Base-by-base conservation (phyloP, 1,284 basidiomycete species). In the Pseudozyma pruni region DNA sequence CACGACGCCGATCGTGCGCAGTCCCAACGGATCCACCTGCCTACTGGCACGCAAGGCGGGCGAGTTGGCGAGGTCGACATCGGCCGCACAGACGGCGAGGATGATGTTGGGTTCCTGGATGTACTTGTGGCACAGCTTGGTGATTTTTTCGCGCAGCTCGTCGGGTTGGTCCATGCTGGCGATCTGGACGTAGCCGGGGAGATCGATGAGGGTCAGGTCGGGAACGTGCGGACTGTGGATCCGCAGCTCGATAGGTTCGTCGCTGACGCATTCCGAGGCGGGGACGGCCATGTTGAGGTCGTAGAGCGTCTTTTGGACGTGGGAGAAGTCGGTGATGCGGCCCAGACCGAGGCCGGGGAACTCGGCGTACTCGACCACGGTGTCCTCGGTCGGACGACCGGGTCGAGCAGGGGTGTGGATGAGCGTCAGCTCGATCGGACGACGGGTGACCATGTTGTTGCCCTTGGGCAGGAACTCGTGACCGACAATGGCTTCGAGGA, bases 381-480 rank as follows among this genome's bases (percentile, higher is more conserved):
- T 84, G 4, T 90, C 87, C n/a, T 85, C 83, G 8, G 84, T 80
- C 4, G 84, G 74, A 1, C 57, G 55, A n/a, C 69, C 71, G 4
- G 60, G 50, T 16, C 27, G 48, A 8, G 54, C 38, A 16, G 63
- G 58, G 0, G 92, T 96, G 81, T 98, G 92, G 60, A 98, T 90
- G 46, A 99, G 89, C 0, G 95, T 98, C 56, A 98, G 88, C 82
- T 99, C 95, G 77, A 99, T 96, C 1, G 95, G 96, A 44, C 95
- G 90, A 2, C 95, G 91, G 1, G 95, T 99, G 41, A 98, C 96
- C 96, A 99, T 99, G 84, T 98, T 98, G 84, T 94, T 91, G 57
- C 95, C 95, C 85, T 98, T 98, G 34, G 95, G 96, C 37, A 99
- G 85, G 83, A 99, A 98, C 83, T 98, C 94, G 71, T 97, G 93